Base-by-base conservation (phyloP, 2,329 filamentous ascomycete genomes). In the Pseudogymnoascus sp. region DNA sequence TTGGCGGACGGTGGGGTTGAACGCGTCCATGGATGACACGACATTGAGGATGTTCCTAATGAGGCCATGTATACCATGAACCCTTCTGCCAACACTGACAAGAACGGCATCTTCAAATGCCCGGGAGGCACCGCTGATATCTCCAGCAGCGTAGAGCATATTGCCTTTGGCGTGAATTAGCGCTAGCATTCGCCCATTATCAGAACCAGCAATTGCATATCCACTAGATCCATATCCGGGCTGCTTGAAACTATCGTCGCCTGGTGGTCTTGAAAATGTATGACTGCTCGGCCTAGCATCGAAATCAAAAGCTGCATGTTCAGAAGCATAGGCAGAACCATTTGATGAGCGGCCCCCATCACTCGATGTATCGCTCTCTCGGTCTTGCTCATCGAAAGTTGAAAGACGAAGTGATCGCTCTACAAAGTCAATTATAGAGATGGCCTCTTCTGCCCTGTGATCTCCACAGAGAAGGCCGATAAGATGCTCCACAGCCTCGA, bases 161-260 rank as follows among this genome's bases (percentile, higher is more conserved):
- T 98, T 98, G n/a, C 93, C 95, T 75, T 98, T 99, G 19, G 93
- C 93, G 76, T 99, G 95, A 41, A 98, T 87, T 14, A 99, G 82
- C n/a, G 92, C 90, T 50, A 99, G 82, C 71, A 99, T 91, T 65
- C 95, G 86, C 7, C 93, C 95, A 72, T 97, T 98, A 68, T 99
- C 95, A 46, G 84, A 86, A 1, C 89, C 92, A 4, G 92, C 84
- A 46, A 99, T 87, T 12, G 86, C 84, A 74, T 96, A 98, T 14
- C 92, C 93, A 74, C 90, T 95, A 3, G 88, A 88, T 1, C 87
- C 89, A 72, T 89, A 92, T 0, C 88, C 72, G 22, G 69, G 64
- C 38, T 69, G 68, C 6, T 56, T 62, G 19, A 65, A 66, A 41
- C 37, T 53, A 59, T 71, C 70, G 22, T 70, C 66, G 26, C 43